These are phyloP conservation scores for Acarospora socialis DNA, from an alignment of 2,329 filamentous ascomycete species.

Conservation along the genomic window DNA sequence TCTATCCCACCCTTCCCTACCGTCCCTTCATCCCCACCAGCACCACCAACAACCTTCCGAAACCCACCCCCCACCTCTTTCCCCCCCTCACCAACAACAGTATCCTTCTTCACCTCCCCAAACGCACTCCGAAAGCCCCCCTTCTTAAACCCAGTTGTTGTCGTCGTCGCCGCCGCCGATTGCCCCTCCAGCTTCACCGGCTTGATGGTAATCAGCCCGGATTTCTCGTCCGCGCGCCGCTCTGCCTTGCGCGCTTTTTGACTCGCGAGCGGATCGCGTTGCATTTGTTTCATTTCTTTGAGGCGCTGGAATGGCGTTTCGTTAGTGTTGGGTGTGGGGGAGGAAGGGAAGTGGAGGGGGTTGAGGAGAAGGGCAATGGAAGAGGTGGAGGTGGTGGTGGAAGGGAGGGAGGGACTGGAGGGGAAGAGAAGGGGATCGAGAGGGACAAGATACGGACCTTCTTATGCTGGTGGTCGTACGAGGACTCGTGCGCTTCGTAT, in stretches of 20 bases:
- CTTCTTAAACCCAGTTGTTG: conserved; percentile 46
- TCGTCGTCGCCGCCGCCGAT: conserved; percentile 14
- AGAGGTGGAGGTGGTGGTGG: neutral
- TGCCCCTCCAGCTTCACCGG: conserved; percentile 27
- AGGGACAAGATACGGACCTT: conserved; percentile 31
- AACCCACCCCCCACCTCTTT: conserved; percentile 21
- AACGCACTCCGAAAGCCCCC: conserved; percentile 53
- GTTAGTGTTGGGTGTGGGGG: too few species aligned
- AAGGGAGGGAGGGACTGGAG: neutral
- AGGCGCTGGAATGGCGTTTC: conserved; percentile 37
- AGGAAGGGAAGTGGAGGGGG: neutral
- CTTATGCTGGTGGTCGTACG: conserved; percentile 91
- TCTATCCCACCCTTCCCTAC: conserved; percentile 14
- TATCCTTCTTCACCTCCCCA: conserved; percentile 26
- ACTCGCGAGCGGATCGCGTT: conserved; percentile 52
- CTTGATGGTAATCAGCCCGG: conserved; percentile 50
- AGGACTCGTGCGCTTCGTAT: conserved; percentile 85
- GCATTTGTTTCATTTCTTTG: conserved; percentile 77
- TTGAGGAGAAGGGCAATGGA: neutral
- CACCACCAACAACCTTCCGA: conserved; percentile 14
- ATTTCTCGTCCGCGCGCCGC: conserved; percentile 44
- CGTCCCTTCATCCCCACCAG: conserved; percentile 18
- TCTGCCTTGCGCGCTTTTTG: conserved; percentile 55
- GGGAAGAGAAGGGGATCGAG: neutral
- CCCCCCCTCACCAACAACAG: conserved; percentile 29